Evolutionary conservation across 768 basidiomycete species (phyloP).

Genomic region (Rhizopogon salebrosus): DNA sequence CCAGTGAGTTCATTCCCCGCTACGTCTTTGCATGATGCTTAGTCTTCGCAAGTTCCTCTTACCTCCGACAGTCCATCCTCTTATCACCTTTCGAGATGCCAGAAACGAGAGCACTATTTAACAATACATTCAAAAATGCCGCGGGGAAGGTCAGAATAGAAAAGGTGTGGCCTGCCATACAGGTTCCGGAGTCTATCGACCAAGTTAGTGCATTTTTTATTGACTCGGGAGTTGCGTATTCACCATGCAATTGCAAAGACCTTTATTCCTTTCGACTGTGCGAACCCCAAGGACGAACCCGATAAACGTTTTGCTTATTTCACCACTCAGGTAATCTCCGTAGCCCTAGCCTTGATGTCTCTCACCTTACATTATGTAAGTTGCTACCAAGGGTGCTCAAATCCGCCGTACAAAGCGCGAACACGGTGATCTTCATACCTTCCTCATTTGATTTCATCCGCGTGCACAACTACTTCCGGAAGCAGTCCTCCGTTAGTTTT

Average conservation of each 20-base stretch:
- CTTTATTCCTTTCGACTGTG: constrained; percentile 71
- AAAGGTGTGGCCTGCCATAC: constrained; percentile 63
- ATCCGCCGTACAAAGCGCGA: constrained; percentile 89
- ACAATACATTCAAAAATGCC: constrained; percentile 71
- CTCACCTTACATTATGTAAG: constrained; percentile 32
- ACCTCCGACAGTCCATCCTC: constrained; percentile 86
- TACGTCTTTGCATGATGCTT: neutral
- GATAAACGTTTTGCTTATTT: constrained; percentile 88
- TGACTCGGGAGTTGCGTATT: neutral
- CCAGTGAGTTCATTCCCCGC: constrained; percentile 53
- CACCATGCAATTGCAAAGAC: constrained; percentile 35
- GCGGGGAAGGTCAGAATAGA: constrained; percentile 77
- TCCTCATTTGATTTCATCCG: constrained; percentile 97
- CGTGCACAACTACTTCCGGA: constrained; percentile 81
- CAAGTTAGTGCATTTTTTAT: constrained; percentile 45
- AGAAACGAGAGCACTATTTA: constrained; percentile 79
- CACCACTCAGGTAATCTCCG: constrained; percentile 62
- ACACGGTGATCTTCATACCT: constrained; percentile 86
- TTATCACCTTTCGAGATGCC: constrained; percentile 87
- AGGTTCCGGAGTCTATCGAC: constrained; percentile 78
- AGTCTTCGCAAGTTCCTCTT: constrained; percentile 53
- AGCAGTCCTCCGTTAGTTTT: constrained; percentile 64
- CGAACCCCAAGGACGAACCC: constrained; percentile 67
- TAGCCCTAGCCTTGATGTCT: neutral
- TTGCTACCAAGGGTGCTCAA: constrained; percentile 78